phyloP scores from a whole-genome alignment of 73 alveolate species.

The Halteria grandinella region DNA sequence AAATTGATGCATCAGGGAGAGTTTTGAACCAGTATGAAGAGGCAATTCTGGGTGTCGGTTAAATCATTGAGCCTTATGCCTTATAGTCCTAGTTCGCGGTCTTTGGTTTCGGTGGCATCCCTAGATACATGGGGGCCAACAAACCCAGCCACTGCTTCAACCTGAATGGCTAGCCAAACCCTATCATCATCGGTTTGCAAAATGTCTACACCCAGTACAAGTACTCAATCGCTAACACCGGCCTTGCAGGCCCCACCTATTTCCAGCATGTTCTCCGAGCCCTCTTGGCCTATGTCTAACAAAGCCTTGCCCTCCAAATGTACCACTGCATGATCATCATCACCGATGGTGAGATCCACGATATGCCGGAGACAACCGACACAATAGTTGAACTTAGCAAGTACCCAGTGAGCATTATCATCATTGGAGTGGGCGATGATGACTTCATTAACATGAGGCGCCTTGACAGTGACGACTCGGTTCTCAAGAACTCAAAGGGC shows the following conservation, averaged over 20 bases:
- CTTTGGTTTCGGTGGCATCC: conserved; percentile 96
- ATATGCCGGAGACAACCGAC: conserved; percentile 78
- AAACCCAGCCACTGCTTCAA: conserved; percentile 88
- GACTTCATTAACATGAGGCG: conserved; percentile 83
- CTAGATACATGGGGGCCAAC: conserved; percentile 55
- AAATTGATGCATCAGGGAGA: conserved; percentile 28
- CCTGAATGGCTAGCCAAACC: conserved; percentile 77
- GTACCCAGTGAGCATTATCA: conserved; percentile 89
- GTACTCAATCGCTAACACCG: conserved; percentile 60
- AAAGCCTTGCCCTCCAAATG: conserved; percentile 34
- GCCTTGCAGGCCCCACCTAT: conserved; percentile 86
- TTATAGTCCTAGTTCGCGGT: conserved; percentile 82
- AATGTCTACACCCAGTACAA: conserved; percentile 69
- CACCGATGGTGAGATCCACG: conserved; percentile 95
- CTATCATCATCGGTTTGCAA: conserved; percentile 73
- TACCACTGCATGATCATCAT: conserved; percentile 81
- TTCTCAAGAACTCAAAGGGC: conserved; percentile 66
- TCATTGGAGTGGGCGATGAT: conserved; percentile 95
- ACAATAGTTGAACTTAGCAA: conserved; percentile 63
- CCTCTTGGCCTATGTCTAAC: conserved; percentile 52
- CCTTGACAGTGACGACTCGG: conserved; percentile 90
- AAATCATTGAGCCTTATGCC: conserved; percentile 82
- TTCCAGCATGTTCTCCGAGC: conserved; percentile 72
- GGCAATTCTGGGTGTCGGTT: conserved; percentile 82
- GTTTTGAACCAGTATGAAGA: conserved; percentile 82